Percentiles rank a stretch among this genome's conserved stretches.
These are phyloP conservation scores for Sorghum bicolor DNA, from an alignment of 176 grass and related monocot genomes.

Conservation along the genomic window DNA sequence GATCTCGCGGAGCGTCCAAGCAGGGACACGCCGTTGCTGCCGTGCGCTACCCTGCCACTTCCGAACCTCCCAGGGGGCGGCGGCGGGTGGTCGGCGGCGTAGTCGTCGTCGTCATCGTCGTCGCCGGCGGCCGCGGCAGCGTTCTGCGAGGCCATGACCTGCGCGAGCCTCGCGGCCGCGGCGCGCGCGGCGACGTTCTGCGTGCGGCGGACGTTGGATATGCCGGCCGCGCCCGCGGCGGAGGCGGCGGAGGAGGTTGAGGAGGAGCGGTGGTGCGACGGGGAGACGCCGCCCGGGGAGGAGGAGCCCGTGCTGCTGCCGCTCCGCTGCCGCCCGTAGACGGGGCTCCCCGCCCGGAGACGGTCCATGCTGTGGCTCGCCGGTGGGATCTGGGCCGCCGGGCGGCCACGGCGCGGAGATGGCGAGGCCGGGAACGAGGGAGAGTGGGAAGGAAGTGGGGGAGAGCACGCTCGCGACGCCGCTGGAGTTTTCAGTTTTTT, in stretches of 20 bases:
- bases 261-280: constrained; percentile 80
- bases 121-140: constrained; percentile 64
- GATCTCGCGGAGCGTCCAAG: constrained; percentile 85
- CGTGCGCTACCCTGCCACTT: constrained; percentile 22
- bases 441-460: constrained; percentile 53
- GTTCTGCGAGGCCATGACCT: constrained; percentile 97
- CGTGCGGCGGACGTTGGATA: constrained; percentile 70
- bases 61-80: constrained; percentile 43
- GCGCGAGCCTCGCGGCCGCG: constrained; percentile 87
- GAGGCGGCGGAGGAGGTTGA: constrained; percentile 54
- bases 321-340: constrained; percentile 85
- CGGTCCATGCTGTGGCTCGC: constrained; percentile 62
- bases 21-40: constrained; percentile 52
- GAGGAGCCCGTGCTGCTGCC: constrained; percentile 90
- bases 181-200: constrained; percentile 97
- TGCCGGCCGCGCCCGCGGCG: constrained; percentile 11
- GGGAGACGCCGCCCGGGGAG: constrained; percentile 70
- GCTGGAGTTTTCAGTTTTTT: constrained; percentile 34
- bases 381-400: constrained; percentile 46
- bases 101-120: constrained; percentile 79
- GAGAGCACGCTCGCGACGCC: constrained; percentile 39
- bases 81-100: constrained; percentile 35
- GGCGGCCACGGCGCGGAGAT: constrained; percentile 41
- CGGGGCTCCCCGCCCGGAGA: constrained; percentile 78
- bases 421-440: constrained; percentile 22